Conservation (phyloP, 1,284 basidiomycete species). For the Moesziomyces sp. region DNA sequence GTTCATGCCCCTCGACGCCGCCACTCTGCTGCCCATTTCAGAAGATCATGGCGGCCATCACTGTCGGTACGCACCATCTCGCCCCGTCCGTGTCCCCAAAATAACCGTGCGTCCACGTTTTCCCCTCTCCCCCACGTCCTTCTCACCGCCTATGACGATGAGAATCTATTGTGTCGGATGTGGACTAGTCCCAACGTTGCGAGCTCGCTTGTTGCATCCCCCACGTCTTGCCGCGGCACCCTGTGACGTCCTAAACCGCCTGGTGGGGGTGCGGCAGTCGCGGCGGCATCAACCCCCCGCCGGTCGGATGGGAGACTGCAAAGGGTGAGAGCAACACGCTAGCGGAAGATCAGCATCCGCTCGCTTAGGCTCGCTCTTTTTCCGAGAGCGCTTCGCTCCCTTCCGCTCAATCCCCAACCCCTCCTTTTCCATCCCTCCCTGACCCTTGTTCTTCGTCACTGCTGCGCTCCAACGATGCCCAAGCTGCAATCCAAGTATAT, state of each 20-base stretch:
- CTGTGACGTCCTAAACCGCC: neutral
- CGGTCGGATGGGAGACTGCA: neutral
- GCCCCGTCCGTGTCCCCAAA: too few relatives aligned
- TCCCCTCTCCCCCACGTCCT: too few relatives aligned
- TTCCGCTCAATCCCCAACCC: too few relatives aligned
- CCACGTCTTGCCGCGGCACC: neutral
- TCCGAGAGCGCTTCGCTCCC: neutral
- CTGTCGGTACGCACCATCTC: neutral
- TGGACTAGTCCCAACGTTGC: conserved; percentile 21
- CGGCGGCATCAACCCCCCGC: too few relatives aligned
- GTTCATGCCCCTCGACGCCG: too few relatives aligned
- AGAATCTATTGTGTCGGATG: neutral
- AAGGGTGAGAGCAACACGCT: neutral
- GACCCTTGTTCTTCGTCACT: too few relatives aligned
- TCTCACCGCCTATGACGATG: too few relatives aligned
- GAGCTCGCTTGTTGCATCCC: too few relatives aligned
- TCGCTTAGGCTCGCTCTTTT: conserved; percentile 1
- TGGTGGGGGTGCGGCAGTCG: neutral
- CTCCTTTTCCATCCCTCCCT: too few relatives aligned
- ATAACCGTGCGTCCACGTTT: neutral
- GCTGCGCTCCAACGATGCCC: too few relatives aligned
- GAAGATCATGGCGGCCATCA: neutral
- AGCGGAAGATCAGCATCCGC: conserved; percentile 24
- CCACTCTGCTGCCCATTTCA: neutral
- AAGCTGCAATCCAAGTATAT: too few relatives aligned